Base-by-base conservation (phyloP, 225 moss, liverwort and hornwort species). In the Pleurozium schreberi region DNA sequence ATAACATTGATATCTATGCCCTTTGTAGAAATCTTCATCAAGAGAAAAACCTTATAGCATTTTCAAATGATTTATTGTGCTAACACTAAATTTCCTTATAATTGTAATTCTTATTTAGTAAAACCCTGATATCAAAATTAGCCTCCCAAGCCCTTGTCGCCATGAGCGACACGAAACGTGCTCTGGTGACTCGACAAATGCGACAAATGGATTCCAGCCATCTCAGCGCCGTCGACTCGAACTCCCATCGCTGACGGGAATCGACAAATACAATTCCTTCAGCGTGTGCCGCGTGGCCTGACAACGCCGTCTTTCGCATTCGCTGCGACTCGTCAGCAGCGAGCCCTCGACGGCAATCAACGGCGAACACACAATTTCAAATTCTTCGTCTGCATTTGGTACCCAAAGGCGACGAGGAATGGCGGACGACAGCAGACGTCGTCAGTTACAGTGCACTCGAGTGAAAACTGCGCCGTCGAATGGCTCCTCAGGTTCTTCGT, bases 401-500 rank as follows among this genome's bases (percentile, higher is more conserved):
- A 9, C 36, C 12, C 11, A 0, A 1, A 2, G 1, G 16, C 69
- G 52, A 78, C 83, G 90, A 90, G 70, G 19, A 86, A 1, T 2
- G 7, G 43, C 50, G 25, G 55, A 60, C 75, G 66, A 60, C 68
- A 83, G 60, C 55, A 33, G 53, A 68, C 80, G 87, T 90, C 87
- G 85, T 83, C 66, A 19, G 92, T 87, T 86, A 63, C 66, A 50
- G 86, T 52, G 30, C 43, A 86, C 60, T 83, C 19, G 34, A 53
- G 42, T 36, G 42, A 77, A n/a, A 81, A 90, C 90, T 90, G 90
- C 88, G 90, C 89, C 89, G 87, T 92, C 81, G 68, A 43, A 33
- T 3, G 36, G 23, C 59, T 18, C 53, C 85, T 53, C 58, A 1
- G 21, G 42, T 34, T 20, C 63, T 47, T 27, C 47, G 11, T 49